Percentiles rank a stretch among this genome's conserved stretches.
Conservation (phyloP, 169 alveolate species). For the Babesia bigemina region DNA sequence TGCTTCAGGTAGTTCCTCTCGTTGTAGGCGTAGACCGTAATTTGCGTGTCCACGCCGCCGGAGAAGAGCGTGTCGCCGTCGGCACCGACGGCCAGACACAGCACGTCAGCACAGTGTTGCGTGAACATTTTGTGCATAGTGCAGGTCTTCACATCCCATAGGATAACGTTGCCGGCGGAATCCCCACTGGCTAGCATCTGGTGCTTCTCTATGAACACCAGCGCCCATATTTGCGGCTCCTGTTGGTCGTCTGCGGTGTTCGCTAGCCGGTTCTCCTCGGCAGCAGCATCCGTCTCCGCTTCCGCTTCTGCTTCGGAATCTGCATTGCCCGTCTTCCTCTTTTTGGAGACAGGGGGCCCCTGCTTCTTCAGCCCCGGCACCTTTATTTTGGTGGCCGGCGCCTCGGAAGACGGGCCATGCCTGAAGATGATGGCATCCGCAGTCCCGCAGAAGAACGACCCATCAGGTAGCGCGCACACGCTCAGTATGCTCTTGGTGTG, state of each 20-base stretch:
- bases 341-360: not conserved
- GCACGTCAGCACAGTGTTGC: conserved; percentile 61
- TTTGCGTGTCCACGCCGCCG: conserved; percentile 62
- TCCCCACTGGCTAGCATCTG: conserved; percentile 59
- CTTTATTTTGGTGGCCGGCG: conserved; percentile 28
- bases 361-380: conserved; percentile 29
- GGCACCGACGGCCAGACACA: conserved; percentile 44
- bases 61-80: conserved; percentile 59
- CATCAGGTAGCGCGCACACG: conserved; percentile 52
- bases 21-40: conserved; percentile 62
- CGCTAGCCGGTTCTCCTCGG: conserved; percentile 1
- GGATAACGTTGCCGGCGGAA: conserved; percentile 57
- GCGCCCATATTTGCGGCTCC: conserved; percentile 57
- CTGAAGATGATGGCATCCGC: conserved; percentile 46
- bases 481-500: conserved; percentile 61
- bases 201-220: conserved; percentile 39
- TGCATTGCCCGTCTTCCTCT: conserved; percentile 8
- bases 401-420: conserved; percentile 5
- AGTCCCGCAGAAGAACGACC: conserved; percentile 66
- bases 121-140: conserved; percentile 56
- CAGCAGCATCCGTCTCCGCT: not conserved
- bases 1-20: conserved; percentile 13
- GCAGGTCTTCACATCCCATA: conserved; percentile 61
- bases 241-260: not conserved
- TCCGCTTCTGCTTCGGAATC: not conserved